phyloP scores from a whole-genome alignment of 148 eudicot species.

The Euryodendron excelsum region DNA sequence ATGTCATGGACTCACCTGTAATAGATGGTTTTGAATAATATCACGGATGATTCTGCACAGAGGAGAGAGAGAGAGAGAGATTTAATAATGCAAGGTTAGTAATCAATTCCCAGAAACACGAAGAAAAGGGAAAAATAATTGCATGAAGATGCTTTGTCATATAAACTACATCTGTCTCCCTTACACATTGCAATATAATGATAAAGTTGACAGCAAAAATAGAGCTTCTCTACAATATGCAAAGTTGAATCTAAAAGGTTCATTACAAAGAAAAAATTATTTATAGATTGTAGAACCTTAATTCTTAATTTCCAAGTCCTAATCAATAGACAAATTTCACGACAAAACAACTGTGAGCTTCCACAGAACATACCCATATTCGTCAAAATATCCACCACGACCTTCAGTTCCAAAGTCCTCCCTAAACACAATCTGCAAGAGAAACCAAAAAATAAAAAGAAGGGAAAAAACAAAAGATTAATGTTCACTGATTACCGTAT shows the following conservation, averaged over 20 bases:
- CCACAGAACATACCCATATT: constrained; percentile 61
- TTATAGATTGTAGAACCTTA: background rate
- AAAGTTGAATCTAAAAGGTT: background rate
- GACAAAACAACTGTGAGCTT: background rate
- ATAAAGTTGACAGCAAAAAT: background rate
- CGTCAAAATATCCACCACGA: constrained; percentile 96
- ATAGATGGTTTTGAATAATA: constrained; percentile 90
- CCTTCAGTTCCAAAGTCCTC: constrained; percentile 99
- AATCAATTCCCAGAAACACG: background rate
- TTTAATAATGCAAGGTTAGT: background rate
- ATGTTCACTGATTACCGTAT: background rate
- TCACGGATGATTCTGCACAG: constrained; percentile 87
- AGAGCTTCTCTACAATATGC: background rate
- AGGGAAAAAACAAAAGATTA: background rate
- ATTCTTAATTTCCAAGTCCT: background rate
- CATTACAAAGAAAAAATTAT: background rate
- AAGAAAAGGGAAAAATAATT: background rate
- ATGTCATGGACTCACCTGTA: constrained; percentile 60
- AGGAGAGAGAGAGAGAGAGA: background rate
- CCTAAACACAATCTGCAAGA: constrained; percentile 84
- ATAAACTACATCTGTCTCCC: background rate
- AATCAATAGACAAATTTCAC: background rate
- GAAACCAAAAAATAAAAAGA: background rate
- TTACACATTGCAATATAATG: background rate
- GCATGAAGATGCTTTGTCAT: background rate